These are phyloP conservation scores for Paracoccidioides brasiliensis DNA, from an alignment of 2,329 filamentous ascomycete genomes.

Conservation along the genomic window DNA sequence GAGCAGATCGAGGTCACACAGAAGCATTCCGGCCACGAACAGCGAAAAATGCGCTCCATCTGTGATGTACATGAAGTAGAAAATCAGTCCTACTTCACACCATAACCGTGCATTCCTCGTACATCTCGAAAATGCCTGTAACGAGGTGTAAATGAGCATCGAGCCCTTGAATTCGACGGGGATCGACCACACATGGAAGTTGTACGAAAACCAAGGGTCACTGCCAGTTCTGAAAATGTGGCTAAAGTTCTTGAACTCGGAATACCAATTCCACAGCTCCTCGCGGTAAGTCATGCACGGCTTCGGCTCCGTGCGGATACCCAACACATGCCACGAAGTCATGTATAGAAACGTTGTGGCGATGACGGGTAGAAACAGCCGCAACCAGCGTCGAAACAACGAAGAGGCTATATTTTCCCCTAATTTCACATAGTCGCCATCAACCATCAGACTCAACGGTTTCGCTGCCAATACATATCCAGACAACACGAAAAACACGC, in stretches of 20 bases:
- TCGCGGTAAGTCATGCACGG: constrained; percentile 32
- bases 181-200: constrained; percentile 51
- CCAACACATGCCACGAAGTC: constrained; percentile 41
- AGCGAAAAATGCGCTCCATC: constrained; percentile 52
- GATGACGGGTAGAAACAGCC: constrained; percentile 32
- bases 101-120: constrained; percentile 42
- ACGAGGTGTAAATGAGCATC: constrained; percentile 46
- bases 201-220: constrained; percentile 45
- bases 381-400: constrained; percentile 31
- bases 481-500: constrained; percentile 37
- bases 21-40: constrained; percentile 49
- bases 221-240: constrained; percentile 50
- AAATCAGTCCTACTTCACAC: constrained; percentile 41
- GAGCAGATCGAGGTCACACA: constrained; percentile 49
- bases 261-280: constrained; percentile 41
- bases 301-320: constrained; percentile 32
- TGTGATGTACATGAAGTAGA: constrained; percentile 55
- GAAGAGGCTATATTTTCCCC: constrained; percentile 32
- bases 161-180: constrained; percentile 53
- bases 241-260: constrained; percentile 55
- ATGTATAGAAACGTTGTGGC: constrained; percentile 27
- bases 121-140: constrained; percentile 45
- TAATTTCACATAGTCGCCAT: constrained; percentile 27
- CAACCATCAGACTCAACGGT: constrained; percentile 32
- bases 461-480: constrained; percentile 34